Evolutionary conservation across 768 basidiomycete genomes (phyloP).

Genomic region (Paxillus rubicundulus): DNA sequence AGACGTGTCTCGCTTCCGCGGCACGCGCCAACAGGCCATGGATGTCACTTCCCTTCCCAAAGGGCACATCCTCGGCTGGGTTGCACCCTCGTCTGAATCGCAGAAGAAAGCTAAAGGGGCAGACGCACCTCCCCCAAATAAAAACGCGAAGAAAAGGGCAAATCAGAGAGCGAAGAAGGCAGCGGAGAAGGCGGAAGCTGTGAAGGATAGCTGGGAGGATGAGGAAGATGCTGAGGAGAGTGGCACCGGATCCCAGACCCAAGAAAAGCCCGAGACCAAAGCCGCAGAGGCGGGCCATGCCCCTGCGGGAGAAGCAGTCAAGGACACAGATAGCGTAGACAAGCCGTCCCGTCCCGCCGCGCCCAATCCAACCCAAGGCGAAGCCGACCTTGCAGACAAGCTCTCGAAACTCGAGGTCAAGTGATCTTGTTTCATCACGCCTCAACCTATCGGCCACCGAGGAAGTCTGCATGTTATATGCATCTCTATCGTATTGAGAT

Average conservation of each 20-base stretch:
- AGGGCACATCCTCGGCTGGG: conserved; percentile 83
- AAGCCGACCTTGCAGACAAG: conserved; percentile 43
- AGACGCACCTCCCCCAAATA: conserved; percentile 48
- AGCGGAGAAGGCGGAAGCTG: conserved; percentile 48
- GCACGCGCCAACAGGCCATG: conserved; percentile 70
- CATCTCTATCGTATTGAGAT: conserved; percentile 1
- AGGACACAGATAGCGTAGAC: conserved; percentile 25
- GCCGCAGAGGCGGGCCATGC: conserved; percentile 23
- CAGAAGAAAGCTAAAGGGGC: conserved; percentile 31
- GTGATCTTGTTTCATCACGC: conserved; percentile 24
- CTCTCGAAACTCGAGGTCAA: conserved; percentile 59
- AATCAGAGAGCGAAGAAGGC: conserved; percentile 72
- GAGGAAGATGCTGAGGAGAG: conserved; percentile 51
- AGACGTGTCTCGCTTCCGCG: conserved; percentile 84
- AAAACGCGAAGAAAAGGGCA: conserved; percentile 80
- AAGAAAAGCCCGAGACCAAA: conserved; percentile 20
- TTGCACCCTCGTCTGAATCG: conserved; percentile 51
- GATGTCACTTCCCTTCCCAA: conserved; percentile 64
- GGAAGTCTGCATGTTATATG: neutral
- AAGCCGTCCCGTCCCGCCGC: conserved; percentile 20
- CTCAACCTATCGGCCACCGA: neutral
- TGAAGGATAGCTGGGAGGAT: conserved; percentile 81
- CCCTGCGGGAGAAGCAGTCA: conserved; percentile 7
- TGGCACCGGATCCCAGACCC: conserved; percentile 15
- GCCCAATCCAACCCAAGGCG: conserved; percentile 12